phyloP scores from a whole-genome alignment of 202 grass and related monocot species.

The Schoenoplectus tabernaemontani region DNA sequence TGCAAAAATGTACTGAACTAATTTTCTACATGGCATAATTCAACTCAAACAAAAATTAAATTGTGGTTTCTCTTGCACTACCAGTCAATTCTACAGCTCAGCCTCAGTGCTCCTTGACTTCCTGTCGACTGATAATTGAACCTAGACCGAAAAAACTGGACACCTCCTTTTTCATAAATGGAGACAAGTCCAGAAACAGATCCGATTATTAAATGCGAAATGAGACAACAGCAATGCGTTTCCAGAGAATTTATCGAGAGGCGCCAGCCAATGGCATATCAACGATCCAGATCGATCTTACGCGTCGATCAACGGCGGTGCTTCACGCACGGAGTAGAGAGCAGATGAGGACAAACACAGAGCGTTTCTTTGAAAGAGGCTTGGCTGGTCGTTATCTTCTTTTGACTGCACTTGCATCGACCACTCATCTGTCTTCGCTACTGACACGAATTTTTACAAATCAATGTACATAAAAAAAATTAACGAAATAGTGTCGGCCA shows the following conservation, averaged over 20 bases:
- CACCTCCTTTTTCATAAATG: background rate
- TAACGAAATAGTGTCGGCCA: background rate
- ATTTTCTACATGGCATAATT: no score
- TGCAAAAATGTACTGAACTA: background rate
- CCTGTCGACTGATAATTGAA: no score
- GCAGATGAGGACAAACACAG: background rate
- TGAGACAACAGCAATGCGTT: background rate
- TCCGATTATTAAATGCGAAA: constrained; percentile 7
- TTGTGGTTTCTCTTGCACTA: background rate
- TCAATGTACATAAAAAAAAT: constrained; percentile 11
- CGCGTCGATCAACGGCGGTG: background rate
- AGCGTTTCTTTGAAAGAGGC: background rate
- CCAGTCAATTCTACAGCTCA: background rate
- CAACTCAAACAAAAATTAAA: background rate
- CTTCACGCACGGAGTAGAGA: no score
- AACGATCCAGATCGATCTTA: background rate
- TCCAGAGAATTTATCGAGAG: background rate
- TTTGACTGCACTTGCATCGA: constrained; percentile 29
- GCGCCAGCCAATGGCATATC: background rate
- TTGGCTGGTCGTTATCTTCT: constrained; percentile 26
- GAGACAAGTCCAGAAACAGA: background rate
- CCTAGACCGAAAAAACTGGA: background rate
- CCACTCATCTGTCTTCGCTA: constrained; percentile 24
- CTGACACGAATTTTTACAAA: constrained; percentile 13
- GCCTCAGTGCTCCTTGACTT: no score